Conservation (phyloP, 163 green algal genomes). For the Volvox carteri region DNA sequence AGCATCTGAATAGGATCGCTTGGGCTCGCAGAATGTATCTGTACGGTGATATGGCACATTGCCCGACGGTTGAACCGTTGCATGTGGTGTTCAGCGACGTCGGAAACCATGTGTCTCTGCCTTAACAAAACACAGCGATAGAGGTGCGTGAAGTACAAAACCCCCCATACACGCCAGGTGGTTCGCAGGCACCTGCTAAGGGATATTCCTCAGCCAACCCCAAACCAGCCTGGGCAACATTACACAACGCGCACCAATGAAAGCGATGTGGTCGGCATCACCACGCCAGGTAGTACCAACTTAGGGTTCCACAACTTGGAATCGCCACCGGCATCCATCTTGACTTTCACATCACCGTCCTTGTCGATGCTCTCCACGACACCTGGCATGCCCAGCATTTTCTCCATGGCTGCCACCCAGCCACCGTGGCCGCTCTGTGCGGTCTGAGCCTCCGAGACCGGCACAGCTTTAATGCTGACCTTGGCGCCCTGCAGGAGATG, state of each 20-base stretch:
- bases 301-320: background rate
- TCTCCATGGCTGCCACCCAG: constrained; percentile 11
- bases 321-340: background rate
- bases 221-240: no score
- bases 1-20: no score
- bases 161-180: no score
- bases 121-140: no score
- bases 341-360: constrained; percentile 3
- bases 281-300: background rate
- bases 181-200: no score
- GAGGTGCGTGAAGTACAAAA: no score
- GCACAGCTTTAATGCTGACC: constrained; percentile 5
- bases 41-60: no score
- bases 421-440: constrained; percentile 4
- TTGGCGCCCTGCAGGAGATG: background rate
- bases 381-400: background rate
- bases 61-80: no score
- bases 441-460: background rate
- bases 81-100: no score
- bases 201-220: no score
- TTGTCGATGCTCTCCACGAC: constrained; percentile 36
- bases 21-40: no score
- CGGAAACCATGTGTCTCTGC: no score
- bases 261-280: background rate
- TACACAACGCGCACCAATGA: background rate